These are phyloP conservation scores for Capsicum pubescens DNA, from an alignment of 257 asterid species.

Conservation along the genomic window DNA sequence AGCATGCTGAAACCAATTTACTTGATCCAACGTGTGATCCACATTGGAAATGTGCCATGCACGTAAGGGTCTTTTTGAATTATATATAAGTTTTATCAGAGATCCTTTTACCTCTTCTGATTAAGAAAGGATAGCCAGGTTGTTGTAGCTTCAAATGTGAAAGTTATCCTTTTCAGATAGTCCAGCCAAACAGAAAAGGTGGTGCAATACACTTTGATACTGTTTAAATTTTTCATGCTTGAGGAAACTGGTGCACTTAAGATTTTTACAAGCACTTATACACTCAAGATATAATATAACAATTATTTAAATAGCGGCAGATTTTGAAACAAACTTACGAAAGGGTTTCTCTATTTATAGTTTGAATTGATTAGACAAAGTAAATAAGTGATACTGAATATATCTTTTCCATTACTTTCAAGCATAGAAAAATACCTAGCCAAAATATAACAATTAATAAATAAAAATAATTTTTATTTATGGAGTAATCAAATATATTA, in stretches of 20 bases:
- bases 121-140: neutral
- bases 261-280: neutral
- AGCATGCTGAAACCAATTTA: constrained; percentile 8
- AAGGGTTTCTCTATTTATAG: neutral
- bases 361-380: neutral
- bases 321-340: neutral
- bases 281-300: neutral
- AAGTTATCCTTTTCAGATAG: constrained; percentile 11
- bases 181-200: neutral
- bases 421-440: neutral
- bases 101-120: neutral
- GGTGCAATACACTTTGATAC: constrained; percentile 5
- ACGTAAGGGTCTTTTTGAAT: neutral
- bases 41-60: constrained; percentile 16
- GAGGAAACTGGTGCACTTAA: neutral
- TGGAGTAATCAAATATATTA: neutral
- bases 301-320: neutral
- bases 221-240: neutral
- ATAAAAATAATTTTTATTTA: constrained; percentile 7
- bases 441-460: neutral
- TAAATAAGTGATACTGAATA: neutral
- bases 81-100: neutral
- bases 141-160: constrained; percentile 15
- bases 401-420: neutral
- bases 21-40: constrained; percentile 24